Evolutionary conservation across 2,329 filamentous ascomycete genomes (phyloP).

Genomic region (Boeremia exigua): DNA sequence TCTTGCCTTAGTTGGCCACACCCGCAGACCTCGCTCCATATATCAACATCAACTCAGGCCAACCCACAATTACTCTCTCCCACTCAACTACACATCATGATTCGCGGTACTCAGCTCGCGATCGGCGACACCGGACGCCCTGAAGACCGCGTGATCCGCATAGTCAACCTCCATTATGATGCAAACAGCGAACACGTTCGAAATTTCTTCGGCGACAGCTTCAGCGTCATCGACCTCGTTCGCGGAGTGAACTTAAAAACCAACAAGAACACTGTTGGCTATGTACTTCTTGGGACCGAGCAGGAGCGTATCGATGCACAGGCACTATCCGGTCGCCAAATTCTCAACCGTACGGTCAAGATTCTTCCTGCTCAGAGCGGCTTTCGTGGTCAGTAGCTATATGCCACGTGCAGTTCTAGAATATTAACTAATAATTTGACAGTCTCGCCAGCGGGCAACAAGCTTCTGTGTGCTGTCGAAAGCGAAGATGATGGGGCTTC

Average conservation of each 20-base stretch:
- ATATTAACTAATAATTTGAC: neutral
- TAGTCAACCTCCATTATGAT: conserved; percentile 3
- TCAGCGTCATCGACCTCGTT: neutral
- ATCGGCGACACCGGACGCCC: neutral
- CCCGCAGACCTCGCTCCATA: too few species aligned
- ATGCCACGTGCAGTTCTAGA: too few species aligned
- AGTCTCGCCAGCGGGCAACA: neutral
- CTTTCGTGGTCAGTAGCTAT: neutral
- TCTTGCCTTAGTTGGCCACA: too few species aligned
- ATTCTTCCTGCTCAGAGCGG: neutral
- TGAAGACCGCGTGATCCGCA: neutral
- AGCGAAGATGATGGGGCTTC: neutral
- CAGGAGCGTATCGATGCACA: conserved; percentile 2
- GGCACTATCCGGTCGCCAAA: neutral
- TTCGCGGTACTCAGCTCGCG: neutral
- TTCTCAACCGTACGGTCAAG: neutral
- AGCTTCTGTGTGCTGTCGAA: neutral
- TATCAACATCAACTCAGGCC: neutral
- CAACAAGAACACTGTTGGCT: neutral
- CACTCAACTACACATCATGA: neutral
- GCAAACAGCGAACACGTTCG: neutral
- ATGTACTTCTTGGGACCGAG: neutral
- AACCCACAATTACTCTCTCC: neutral
- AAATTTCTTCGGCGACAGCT: neutral
- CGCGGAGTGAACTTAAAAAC: neutral